Conservation (phyloP, 2,329 filamentous ascomycete genomes). For the Hypoxylon sp. region DNA sequence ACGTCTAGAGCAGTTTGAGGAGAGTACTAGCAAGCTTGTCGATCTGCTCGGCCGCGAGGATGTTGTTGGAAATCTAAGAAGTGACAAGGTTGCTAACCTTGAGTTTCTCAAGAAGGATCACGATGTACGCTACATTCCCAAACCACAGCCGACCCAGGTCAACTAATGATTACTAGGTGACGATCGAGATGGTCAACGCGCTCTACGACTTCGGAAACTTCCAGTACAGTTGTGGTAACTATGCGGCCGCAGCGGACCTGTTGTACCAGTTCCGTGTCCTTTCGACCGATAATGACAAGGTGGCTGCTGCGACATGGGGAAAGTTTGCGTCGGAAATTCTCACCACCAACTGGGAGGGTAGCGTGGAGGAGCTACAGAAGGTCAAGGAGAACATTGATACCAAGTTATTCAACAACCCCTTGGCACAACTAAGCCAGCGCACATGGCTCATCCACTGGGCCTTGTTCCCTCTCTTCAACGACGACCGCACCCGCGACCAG, state of each 20-base stretch:
- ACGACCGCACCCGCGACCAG: slow-evolving; percentile 86
- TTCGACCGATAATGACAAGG: slow-evolving; percentile 98
- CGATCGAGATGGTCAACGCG: slow-evolving; percentile 92
- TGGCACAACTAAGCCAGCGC: slow-evolving; percentile 94
- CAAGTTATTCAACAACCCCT: slow-evolving; percentile 93
- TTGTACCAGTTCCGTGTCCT: slow-evolving; percentile 98
- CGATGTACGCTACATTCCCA: slow-evolving; percentile 65
- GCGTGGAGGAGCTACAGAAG: slow-evolving; percentile 89
- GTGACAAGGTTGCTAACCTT: slow-evolving; percentile 98
- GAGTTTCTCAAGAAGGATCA: slow-evolving; percentile 97
- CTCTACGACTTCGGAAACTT: slow-evolving; percentile 97
- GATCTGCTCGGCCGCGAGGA: slow-evolving; percentile 87
- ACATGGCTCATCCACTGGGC: slow-evolving; percentile 99
- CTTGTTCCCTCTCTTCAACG: slow-evolving; percentile 99
- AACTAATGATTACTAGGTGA: slow-evolving; percentile 64
- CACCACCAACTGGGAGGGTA: slow-evolving; percentile 92
- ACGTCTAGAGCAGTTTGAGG: slow-evolving; percentile 82
- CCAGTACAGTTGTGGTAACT: slow-evolving; percentile 97
- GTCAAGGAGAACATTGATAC: slow-evolving; percentile 93
- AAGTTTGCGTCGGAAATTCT: slow-evolving; percentile 97
- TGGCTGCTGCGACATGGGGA: slow-evolving; percentile 94
- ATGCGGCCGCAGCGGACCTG: slow-evolving; percentile 86
- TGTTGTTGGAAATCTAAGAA: slow-evolving; percentile 88
- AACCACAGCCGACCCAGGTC: neutral
- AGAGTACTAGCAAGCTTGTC: slow-evolving; percentile 88